These are phyloP conservation scores for Phytophthora syringae DNA, from an alignment of 352 stramenopile species.

Conservation along the genomic window DNA sequence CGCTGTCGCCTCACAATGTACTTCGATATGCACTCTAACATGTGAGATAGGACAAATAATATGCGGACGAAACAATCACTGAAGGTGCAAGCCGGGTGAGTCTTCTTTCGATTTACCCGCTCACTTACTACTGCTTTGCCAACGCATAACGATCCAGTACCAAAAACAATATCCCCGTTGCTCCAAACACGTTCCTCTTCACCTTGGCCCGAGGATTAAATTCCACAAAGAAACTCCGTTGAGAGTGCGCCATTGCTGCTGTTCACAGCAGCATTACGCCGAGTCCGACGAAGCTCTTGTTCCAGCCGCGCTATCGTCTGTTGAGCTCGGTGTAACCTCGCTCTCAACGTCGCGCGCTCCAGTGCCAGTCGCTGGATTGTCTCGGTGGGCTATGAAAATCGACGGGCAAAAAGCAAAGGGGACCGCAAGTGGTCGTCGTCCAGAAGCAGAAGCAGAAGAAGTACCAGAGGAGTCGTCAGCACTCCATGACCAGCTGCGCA, in stretches of 20 bases:
- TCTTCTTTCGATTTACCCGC: slow-evolving; percentile 30
- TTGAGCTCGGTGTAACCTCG: slow-evolving; percentile 57
- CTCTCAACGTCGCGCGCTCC: slow-evolving; percentile 53
- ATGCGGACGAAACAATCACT: not conserved
- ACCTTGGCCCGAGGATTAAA: slow-evolving; percentile 34
- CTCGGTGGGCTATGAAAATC: slow-evolving; percentile 43
- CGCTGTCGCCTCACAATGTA: slow-evolving; percentile 74
- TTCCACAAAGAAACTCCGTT: slow-evolving; percentile 74
- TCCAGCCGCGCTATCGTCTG: slow-evolving; percentile 65
- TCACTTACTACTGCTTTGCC: slow-evolving; percentile 16
- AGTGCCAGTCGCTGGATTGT: slow-evolving; percentile 59
- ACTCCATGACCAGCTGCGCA: slow-evolving; percentile 44
- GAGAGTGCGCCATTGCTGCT: slow-evolving; percentile 47
- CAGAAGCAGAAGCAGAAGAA: slow-evolving; percentile 42
- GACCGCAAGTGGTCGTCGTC: slow-evolving; percentile 37
- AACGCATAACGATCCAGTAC: slow-evolving; percentile 4
- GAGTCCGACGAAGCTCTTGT: slow-evolving; percentile 59
- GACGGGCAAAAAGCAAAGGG: slow-evolving; percentile 41
- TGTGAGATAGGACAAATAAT: slow-evolving; percentile 17
- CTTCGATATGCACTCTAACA: slow-evolving; percentile 65
- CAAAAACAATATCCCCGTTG: slow-evolving; percentile 17
- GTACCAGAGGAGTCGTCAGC: slow-evolving; percentile 44
- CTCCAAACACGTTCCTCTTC: slow-evolving; percentile 24
- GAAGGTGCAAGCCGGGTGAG: slow-evolving; percentile 25
- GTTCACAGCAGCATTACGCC: slow-evolving; percentile 48